Percentiles rank a stretch among this genome's conserved stretches.
Conservation (phyloP, 225 moss, liverwort and hornwort genomes). For the Straminergon stramineum region DNA sequence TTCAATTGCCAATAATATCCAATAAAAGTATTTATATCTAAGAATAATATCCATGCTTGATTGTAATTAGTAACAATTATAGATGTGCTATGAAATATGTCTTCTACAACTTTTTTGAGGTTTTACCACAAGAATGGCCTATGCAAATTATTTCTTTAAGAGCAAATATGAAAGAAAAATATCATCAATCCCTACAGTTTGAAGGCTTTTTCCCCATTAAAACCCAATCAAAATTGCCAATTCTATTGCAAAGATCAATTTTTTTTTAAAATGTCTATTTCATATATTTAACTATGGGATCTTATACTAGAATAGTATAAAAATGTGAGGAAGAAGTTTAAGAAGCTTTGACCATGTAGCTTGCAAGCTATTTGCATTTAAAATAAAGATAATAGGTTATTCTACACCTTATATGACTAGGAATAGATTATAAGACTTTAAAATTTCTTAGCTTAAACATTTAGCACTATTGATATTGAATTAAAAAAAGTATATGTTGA, state of each 20-base stretch:
- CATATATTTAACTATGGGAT: too few relatives aligned
- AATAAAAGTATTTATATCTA: neutral
- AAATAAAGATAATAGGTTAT: neutral
- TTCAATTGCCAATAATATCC: neutral
- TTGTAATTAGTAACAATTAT: neutral
- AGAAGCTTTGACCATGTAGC: neutral
- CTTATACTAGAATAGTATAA: too few relatives aligned
- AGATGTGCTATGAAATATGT: neutral
- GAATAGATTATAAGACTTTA: neutral
- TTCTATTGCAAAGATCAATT: neutral
- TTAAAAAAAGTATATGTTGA: too few relatives aligned
- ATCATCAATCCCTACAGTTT: too few relatives aligned
- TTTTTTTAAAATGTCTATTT: neutral
- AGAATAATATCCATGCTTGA: rapidly evolving
- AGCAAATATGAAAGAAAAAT: too few relatives aligned
- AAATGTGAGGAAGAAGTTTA: neutral
- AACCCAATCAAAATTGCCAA: neutral
- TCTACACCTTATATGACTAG: neutral
- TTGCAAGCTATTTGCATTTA: neutral
- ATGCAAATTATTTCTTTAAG: neutral
- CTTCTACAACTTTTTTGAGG: neutral
- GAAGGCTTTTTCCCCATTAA: neutral
- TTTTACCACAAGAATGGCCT: neutral
- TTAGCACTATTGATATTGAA: neutral
- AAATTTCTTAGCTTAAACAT: neutral